Evolutionary conservation across 2,329 filamentous ascomycete genomes (phyloP).

Genomic region (Colletotrichum tamarilloi): DNA sequence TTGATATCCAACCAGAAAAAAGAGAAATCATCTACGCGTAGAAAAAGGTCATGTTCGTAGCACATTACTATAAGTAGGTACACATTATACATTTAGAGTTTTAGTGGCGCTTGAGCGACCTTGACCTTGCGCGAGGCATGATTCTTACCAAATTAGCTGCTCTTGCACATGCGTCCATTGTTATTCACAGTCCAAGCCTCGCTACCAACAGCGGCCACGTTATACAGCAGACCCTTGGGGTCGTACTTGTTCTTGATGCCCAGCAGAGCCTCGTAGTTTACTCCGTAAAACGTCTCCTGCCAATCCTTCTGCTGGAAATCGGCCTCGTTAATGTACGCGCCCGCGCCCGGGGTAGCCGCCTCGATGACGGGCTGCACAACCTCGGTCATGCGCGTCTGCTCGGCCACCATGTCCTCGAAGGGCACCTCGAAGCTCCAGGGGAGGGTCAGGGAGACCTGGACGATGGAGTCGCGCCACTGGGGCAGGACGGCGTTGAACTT

Average conservation of each 20-base stretch:
- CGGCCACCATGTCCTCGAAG: constrained; percentile 30
- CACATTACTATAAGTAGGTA: neutral
- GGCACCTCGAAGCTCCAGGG: constrained; percentile 32
- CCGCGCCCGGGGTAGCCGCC: constrained; percentile 41
- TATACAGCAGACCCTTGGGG: constrained; percentile 44
- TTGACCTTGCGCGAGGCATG: fast-evolving
- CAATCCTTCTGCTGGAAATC: constrained; percentile 46
- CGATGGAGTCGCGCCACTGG: constrained; percentile 51
- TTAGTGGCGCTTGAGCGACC: neutral
- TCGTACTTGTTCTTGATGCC: constrained; percentile 46
- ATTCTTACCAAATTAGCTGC: neutral
- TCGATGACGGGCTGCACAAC: constrained; percentile 44
- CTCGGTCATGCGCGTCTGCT: constrained; percentile 41
- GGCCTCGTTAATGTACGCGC: constrained; percentile 47
- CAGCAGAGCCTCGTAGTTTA: constrained; percentile 41
- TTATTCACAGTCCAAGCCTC: constrained; percentile 40
- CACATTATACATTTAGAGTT: neutral
- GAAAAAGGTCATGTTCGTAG: neutral
- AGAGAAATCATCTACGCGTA: neutral
- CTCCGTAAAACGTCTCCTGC: constrained; percentile 44
- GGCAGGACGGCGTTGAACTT: constrained; percentile 51
- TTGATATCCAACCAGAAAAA: neutral
- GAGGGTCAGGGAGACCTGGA: constrained; percentile 42
- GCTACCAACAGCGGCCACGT: constrained; percentile 43
- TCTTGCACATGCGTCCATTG: constrained; percentile 36